Evolutionary conservation across 1,284 basidiomycete species (phyloP), one percentile per base, ranked within the genome.

Genomic region (Ustilago trichophora): DNA sequence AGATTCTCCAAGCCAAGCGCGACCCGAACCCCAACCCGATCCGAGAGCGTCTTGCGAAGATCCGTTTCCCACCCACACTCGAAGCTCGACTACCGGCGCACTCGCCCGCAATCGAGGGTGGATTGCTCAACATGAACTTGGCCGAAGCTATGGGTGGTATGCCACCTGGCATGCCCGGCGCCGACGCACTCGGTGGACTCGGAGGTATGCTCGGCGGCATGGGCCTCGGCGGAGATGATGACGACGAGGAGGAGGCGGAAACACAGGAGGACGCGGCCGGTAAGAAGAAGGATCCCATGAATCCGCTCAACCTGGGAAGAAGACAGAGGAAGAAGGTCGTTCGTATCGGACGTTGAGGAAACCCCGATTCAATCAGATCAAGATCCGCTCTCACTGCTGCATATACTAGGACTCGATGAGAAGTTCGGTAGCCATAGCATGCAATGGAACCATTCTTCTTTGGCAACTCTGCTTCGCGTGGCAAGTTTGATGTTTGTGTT

Each of bases 171-270:
- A 62, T 59, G 53, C 53, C 51, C 6, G 72, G 65, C 15, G 57
- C 65, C 1, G 57, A 63, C 13, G 57, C 65, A 18, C 68, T 79
- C 38, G 76, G 75, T 13, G 72, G 76, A 3, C 50, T 80, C 7
- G 76, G 74, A 21, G 71, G 69, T 19, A 80, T 80, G 77, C 66
- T 80, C 16, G 71, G 77, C 36, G 52, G 59, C 22, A 66, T 80
- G 71, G 75, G 76, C 22, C 44, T 78, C 8, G 77, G 73, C 9
- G 75, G 63, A 49, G 63, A 75, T 32, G 74, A 78, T n/a, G 77
- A 78, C 16, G 75, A 76, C 8, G 72, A 75, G 18, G 72, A 55
- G 16, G 68, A 69, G 15, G 52, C 55, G 8, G 65, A 62, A 46
- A 38, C 29, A 19, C 15, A 53, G 22, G 49, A 71, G 36, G 49